Evolutionary conservation across 2,329 filamentous ascomycete species (phyloP), one percentile per base, ranked within the genome.

Genomic region (Colletotrichum nymphaeae): DNA sequence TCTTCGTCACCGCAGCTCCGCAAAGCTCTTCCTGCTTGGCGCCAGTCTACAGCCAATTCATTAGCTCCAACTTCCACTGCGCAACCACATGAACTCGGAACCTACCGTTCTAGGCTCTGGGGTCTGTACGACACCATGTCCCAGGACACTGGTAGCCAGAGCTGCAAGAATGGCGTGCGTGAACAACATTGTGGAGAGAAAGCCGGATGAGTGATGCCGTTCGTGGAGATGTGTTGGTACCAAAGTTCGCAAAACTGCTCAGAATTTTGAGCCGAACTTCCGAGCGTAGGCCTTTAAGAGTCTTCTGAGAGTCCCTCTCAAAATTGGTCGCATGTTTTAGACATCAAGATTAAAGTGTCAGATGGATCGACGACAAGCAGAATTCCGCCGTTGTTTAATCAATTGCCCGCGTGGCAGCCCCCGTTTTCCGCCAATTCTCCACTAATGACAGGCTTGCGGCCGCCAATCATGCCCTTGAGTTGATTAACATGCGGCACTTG

Each of bases 11-110:
- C 1, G 76, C 56, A 6, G 63, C 12, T n/a, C 78, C 78, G 57
- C 78, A 79, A 5, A 72, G 72, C 42, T 76, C 77, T 19, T 71
- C 56, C 56, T 79, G 78, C 63, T 76, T 76, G 1, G 77, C 59
- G 5, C 78, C 78, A 6, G 76, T 77, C 78, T 78, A 42, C 12
- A 14, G 35, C 32, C 22, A 28, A 12, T 3, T 14, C 63, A 1
- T 63, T 30, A 72, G 69, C 52, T 30, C 28, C 16, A 37, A 26
- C 28, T 14, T 28, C 14, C 28, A 14, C 2, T 26, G 9, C 11
- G 12, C 12, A 12, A 24, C n/a, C 11, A 4, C n/a, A 14, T 16
- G n/a, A 37, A 4, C 3, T 11, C 35, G 24, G 5, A 22, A 30
- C 64, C 22, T 63, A 72, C 69, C 24, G 65, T 62, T 55, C 69